Percentiles rank a stretch among this genome's conserved stretches.
phyloP scores from a whole-genome alignment of 805 yeast species.

The Kockiozyma suomiensis region DNA sequence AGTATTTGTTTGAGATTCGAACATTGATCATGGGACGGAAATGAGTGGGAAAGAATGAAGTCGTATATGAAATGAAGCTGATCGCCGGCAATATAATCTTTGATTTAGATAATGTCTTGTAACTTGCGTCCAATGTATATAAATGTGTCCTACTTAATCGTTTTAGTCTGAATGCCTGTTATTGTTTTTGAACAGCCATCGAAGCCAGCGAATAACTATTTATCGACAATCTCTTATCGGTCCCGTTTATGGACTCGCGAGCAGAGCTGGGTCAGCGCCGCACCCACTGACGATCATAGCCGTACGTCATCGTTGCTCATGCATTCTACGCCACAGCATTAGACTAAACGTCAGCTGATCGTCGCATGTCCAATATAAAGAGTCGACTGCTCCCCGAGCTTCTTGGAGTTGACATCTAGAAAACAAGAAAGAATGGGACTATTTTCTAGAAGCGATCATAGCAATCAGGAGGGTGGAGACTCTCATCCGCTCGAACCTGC shows the following conservation, averaged over 20 bases:
- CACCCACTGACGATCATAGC: too few relatives aligned
- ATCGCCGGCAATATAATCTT: too few relatives aligned
- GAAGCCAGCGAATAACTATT: too few relatives aligned
- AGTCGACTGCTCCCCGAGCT: neutral
- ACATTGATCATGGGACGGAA: conserved; percentile 39
- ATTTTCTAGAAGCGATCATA: neutral
- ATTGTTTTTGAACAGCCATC: too few relatives aligned
- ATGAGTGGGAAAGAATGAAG: neutral
- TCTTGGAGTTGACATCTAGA: neutral
- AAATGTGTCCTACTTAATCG: too few relatives aligned
- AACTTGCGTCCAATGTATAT: too few relatives aligned
- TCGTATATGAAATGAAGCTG: neutral
- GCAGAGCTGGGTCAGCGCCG: too few relatives aligned
- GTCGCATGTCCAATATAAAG: neutral
- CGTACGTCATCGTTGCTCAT: too few relatives aligned
- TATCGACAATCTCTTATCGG: too few relatives aligned
- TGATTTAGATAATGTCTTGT: too few relatives aligned
- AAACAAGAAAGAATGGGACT: conserved; percentile 1
- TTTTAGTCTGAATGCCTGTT: too few relatives aligned
- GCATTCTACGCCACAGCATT: neutral
- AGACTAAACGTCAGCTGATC: conserved; percentile 11
- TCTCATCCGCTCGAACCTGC: conserved; percentile 8
- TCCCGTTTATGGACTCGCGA: too few relatives aligned
- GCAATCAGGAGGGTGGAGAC: neutral
- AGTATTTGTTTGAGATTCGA: conserved; percentile 42